These are phyloP conservation scores for Eucalyptus sideroxylon DNA, from an alignment of 345 rosid genomes.

Conservation along the genomic window DNA sequence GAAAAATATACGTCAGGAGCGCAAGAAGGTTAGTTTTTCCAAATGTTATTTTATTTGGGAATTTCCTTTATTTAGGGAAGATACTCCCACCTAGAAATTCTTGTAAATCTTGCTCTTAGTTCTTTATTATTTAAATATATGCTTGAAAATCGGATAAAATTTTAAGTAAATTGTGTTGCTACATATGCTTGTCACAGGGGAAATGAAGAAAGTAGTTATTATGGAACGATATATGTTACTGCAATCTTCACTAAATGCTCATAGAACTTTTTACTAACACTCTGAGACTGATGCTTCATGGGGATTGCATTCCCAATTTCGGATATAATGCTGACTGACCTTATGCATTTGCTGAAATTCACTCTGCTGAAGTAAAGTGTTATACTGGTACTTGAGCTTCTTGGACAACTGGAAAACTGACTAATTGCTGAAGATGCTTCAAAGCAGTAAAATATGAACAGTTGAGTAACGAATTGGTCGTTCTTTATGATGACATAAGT, in stretches of 20 bases:
- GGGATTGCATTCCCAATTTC: not conserved
- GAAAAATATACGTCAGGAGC: constrained; percentile 86
- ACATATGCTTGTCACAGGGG: not conserved
- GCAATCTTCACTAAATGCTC: not conserved
- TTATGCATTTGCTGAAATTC: not conserved
- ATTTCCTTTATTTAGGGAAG: not conserved
- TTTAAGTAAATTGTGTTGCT: not conserved
- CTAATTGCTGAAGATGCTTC: not conserved
- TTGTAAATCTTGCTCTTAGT: not conserved
- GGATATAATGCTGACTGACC: not conserved
- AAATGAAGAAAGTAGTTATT: not conserved
- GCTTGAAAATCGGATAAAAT: not conserved
- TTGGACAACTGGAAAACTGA: not conserved
- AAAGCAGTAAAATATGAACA: not conserved
- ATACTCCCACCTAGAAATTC: not conserved
- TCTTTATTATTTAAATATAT: not conserved
- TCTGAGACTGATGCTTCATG: not conserved
- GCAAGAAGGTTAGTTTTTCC: constrained; percentile 59
- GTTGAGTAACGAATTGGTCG: not conserved
- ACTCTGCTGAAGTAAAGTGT: not conserved
- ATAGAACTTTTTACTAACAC: not conserved
- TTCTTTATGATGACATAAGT: not conserved
- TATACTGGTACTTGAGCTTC: not conserved
- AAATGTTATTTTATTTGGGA: not conserved
- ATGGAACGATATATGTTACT: not conserved